Percentiles rank a stretch among this genome's conserved stretches.
Evolutionary conservation across 805 yeast species (phyloP).

Genomic region (Deakozyma indianensis): DNA sequence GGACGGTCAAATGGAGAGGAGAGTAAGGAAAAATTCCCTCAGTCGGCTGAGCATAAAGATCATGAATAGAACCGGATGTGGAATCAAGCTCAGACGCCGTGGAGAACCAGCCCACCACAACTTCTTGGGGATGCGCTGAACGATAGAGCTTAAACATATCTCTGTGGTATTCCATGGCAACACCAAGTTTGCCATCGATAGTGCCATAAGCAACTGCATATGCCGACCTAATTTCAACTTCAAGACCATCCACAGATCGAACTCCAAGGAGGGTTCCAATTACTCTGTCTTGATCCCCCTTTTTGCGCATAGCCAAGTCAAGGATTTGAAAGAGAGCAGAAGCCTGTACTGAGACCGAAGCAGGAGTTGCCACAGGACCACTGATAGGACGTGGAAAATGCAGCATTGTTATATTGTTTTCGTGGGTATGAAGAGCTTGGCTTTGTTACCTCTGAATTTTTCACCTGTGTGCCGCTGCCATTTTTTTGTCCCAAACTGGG

Average conservation of each 20-base stretch:
- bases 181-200: slow-evolving; percentile 52
- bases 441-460: neutral
- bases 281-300: slow-evolving; percentile 40
- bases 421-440: neutral
- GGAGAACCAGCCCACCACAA: slow-evolving; percentile 73
- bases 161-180: slow-evolving; percentile 65
- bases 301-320: slow-evolving; percentile 51
- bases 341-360: slow-evolving; percentile 44
- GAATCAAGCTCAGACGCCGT: slow-evolving; percentile 46
- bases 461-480: too few species aligned
- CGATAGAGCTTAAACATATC: slow-evolving; percentile 56
- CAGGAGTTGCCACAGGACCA: slow-evolving; percentile 20
- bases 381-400: neutral
- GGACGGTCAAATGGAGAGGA: slow-evolving; percentile 65
- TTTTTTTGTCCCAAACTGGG: too few species aligned
- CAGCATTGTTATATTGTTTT: neutral
- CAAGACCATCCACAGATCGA: slow-evolving; percentile 72
- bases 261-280: slow-evolving; percentile 74
- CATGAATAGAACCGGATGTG: slow-evolving; percentile 66
- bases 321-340: slow-evolving; percentile 64
- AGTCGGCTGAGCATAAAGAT: slow-evolving; percentile 50
- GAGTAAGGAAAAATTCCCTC: slow-evolving; percentile 63
- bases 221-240: slow-evolving; percentile 57
- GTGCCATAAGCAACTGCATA: slow-evolving; percentile 67
- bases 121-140: slow-evolving; percentile 64